Percentiles rank a stretch among this genome's conserved stretches.
Conservation (phyloP, 176 grass and related monocot species). For the Secale cereale region DNA sequence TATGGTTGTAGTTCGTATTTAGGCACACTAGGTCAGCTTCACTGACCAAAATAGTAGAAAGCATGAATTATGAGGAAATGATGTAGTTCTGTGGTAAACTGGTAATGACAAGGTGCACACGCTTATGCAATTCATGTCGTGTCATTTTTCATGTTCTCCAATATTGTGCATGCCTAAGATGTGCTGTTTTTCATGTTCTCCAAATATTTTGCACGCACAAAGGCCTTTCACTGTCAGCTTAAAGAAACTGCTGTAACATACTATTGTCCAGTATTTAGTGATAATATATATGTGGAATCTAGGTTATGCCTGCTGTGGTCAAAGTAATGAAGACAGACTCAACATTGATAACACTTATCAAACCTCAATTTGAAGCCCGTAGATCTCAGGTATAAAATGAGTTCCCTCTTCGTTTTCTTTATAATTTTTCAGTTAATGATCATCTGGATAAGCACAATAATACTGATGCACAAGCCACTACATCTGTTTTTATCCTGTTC, state of each 20-base stretch:
- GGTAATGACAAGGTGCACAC: neutral
- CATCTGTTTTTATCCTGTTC: slow-evolving; percentile 11
- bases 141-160: neutral
- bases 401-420: neutral
- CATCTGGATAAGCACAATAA: neutral
- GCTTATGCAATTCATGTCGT: neutral
- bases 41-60: neutral
- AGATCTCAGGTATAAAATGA: slow-evolving; percentile 59
- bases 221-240: neutral
- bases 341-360: slow-evolving; percentile 80
- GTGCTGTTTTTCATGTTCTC: neutral
- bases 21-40: neutral
- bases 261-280: neutral
- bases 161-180: neutral
- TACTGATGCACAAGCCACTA: neutral
- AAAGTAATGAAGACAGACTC: slow-evolving; percentile 92
- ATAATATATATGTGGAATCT: slow-evolving; percentile 15
- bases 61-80: neutral
- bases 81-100: neutral
- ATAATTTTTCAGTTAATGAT: neutral
- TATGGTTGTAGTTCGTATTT: neutral
- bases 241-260: neutral
- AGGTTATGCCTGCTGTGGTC: slow-evolving; percentile 95
- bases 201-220: neutral
- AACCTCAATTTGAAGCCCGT: slow-evolving; percentile 94